A percentile compares a stretch with the other conserved stretches of the same genome.
Conservation (phyloP, 257 asterid species). For the Ilex asprella region DNA sequence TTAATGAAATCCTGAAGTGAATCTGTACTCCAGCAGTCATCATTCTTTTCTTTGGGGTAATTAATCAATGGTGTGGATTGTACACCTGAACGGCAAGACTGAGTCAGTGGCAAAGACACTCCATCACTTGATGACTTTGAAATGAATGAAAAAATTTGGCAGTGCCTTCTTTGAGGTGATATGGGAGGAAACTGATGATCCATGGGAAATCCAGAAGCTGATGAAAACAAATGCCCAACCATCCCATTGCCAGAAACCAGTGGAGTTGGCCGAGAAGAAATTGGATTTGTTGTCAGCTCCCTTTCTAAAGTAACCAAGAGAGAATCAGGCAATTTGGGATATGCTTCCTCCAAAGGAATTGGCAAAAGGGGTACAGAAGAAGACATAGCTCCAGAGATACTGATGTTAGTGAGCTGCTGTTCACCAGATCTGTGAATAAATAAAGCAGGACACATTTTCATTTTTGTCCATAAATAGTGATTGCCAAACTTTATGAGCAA, state of each 20-base stretch:
- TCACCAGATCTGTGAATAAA: slow-evolving; percentile 44
- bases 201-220: slow-evolving; percentile 29
- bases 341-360: slow-evolving; percentile 32
- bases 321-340: slow-evolving; percentile 50
- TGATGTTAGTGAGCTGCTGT: slow-evolving; percentile 24
- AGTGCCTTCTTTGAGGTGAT: slow-evolving; percentile 24
- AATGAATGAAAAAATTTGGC: slow-evolving; percentile 25
- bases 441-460: slow-evolving; percentile 48
- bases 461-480: slow-evolving; percentile 27
- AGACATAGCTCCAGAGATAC: slow-evolving; percentile 44
- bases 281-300: slow-evolving; percentile 26
- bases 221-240: slow-evolving; percentile 38
- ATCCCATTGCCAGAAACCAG: slow-evolving; percentile 27
- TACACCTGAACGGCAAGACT: slow-evolving; percentile 21
- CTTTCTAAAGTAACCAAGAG: slow-evolving; percentile 34
- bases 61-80: slow-evolving; percentile 25
- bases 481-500: background rate
- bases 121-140: slow-evolving; percentile 27
- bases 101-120: slow-evolving; percentile 22
- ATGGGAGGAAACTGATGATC: slow-evolving; percentile 24
- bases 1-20: slow-evolving; percentile 33
- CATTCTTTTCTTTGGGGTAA: slow-evolving; percentile 18
- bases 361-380: slow-evolving; percentile 36
- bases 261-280: slow-evolving; percentile 27
- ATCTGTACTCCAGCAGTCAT: slow-evolving; percentile 34